These are phyloP conservation scores for Samsoniella hepiali DNA, from an alignment of 2,329 filamentous ascomycete genomes.

Conservation along the genomic window DNA sequence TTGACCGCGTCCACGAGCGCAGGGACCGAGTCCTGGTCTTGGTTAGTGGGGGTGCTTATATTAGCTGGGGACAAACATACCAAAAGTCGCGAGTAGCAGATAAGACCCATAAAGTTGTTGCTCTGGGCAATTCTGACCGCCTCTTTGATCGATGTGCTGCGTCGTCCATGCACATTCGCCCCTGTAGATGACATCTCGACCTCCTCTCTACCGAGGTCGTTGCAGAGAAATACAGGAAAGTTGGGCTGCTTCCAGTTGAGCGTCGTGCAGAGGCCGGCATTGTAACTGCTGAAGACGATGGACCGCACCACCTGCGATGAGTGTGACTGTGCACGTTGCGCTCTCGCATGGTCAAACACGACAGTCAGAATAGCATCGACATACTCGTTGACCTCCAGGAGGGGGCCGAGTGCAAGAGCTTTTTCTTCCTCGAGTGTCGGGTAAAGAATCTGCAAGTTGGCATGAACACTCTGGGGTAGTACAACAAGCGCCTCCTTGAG, in stretches of 20 bases:
- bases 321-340: slow-evolving; percentile 54
- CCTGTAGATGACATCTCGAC: slow-evolving; percentile 37
- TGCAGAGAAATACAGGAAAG: slow-evolving; percentile 93
- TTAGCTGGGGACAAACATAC: slow-evolving; percentile 50
- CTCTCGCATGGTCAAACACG: slow-evolving; percentile 87
- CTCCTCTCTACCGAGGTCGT: slow-evolving; percentile 70
- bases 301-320: slow-evolving; percentile 71
- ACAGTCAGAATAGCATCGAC: slow-evolving; percentile 79
- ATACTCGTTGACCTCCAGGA: slow-evolving; percentile 79
- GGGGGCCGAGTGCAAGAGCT: slow-evolving; percentile 65
- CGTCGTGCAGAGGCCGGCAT: slow-evolving; percentile 83
- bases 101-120: slow-evolving; percentile 97
- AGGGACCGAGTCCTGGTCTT: slow-evolving; percentile 77
- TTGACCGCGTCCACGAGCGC: slow-evolving; percentile 92
- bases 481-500: slow-evolving; percentile 72
- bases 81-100: slow-evolving; percentile 82
- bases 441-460: slow-evolving; percentile 90
- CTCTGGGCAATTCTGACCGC: slow-evolving; percentile 87
- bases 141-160: slow-evolving; percentile 87
- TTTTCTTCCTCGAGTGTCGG: slow-evolving; percentile 73
- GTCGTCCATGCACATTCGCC: slow-evolving; percentile 59
- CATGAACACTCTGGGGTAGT: slow-evolving; percentile 75
- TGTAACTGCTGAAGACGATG: slow-evolving; percentile 92
- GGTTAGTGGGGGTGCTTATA: slow-evolving; percentile 18
- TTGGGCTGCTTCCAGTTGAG: slow-evolving; percentile 99